A percentile compares a stretch with the other conserved stretches of the same genome.
These are phyloP conservation scores for Phytophthora litchii DNA, from an alignment of 352 stramenopile genomes.

Conservation along the genomic window DNA sequence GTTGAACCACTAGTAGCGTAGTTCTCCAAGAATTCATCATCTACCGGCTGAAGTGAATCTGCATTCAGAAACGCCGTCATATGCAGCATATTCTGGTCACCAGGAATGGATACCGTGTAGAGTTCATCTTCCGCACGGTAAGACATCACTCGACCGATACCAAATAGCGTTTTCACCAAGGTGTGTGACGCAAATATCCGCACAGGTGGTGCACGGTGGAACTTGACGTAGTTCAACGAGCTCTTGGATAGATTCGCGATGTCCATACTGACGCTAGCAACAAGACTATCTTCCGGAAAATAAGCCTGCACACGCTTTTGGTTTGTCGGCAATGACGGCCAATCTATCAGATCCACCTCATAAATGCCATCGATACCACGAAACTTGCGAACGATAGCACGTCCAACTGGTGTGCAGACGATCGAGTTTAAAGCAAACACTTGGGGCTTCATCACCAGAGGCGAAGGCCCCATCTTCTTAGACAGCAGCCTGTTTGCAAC, in stretches of 20 bases:
- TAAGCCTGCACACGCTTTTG: slow-evolving; percentile 59
- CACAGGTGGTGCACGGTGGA: slow-evolving; percentile 46
- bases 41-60: slow-evolving; percentile 52
- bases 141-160: slow-evolving; percentile 61
- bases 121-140: slow-evolving; percentile 77
- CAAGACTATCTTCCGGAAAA: slow-evolving; percentile 63
- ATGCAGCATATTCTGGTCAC: slow-evolving; percentile 44
- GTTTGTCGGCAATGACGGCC: slow-evolving; percentile 32
- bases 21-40: slow-evolving; percentile 40
- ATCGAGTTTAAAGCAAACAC: slow-evolving; percentile 58
- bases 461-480: slow-evolving; percentile 35
- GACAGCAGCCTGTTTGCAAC: slow-evolving; percentile 70
- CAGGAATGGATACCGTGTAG: slow-evolving; percentile 64
- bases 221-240: slow-evolving; percentile 63
- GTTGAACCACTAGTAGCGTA: slow-evolving; percentile 29
- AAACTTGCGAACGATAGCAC: slow-evolving; percentile 74
- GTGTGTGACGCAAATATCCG: slow-evolving; percentile 56
- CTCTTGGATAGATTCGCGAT: slow-evolving; percentile 45
- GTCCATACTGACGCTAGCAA: slow-evolving; percentile 45
- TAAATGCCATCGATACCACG: slow-evolving; percentile 81
- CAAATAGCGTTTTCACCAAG: slow-evolving; percentile 80
- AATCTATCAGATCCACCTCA: slow-evolving; percentile 78
- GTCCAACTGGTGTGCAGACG: slow-evolving; percentile 70
- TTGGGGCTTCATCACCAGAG: slow-evolving; percentile 66
- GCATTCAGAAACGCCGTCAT: slow-evolving; percentile 54